Evolutionary conservation across 495 filamentous ascomycete genomes (phyloP).

Genomic region (Sordaria brevicollis): DNA sequence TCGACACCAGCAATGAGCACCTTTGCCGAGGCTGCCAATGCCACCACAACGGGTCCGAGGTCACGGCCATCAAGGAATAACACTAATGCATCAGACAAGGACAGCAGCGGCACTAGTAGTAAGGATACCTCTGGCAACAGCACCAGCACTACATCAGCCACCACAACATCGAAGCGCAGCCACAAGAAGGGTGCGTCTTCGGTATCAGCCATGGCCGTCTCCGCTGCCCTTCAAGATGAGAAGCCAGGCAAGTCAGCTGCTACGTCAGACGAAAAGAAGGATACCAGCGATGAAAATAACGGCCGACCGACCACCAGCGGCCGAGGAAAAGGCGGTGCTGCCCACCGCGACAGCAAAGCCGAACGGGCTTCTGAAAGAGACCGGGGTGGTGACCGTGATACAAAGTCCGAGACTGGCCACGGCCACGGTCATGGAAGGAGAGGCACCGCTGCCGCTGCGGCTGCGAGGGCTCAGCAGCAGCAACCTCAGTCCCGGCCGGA

Average conservation of each 20-base stretch:
- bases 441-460: not conserved
- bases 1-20: conserved; percentile 45
- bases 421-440: not conserved
- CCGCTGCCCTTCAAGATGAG: not conserved
- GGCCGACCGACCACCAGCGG: not conserved
- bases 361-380: not conserved
- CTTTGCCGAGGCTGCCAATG: conserved; percentile 36
- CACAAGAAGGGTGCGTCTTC: conserved; percentile 54
- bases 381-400: not conserved
- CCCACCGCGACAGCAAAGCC: not conserved
- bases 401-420: not conserved
- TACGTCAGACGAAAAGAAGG: not conserved
- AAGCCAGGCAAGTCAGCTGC: not conserved
- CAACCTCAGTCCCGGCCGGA: conserved; percentile 26
- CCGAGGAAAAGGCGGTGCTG: not conserved
- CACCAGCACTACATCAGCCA: conserved; percentile 1
- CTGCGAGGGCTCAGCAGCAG: conserved; percentile 1
- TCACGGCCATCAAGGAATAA: conserved; percentile 17
- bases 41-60: conserved; percentile 10
- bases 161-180: conserved; percentile 42
- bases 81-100: not conserved
- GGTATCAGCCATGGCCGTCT: conserved; percentile 23
- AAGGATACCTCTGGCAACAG: not conserved
- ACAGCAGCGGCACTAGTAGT: not conserved
- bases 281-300: conserved; percentile 5